A percentile compares a stretch with the other conserved stretches of the same genome.
Evolutionary conservation across 2,329 filamentous ascomycete species (phyloP).

Genomic region (Trichoderma sp.): DNA sequence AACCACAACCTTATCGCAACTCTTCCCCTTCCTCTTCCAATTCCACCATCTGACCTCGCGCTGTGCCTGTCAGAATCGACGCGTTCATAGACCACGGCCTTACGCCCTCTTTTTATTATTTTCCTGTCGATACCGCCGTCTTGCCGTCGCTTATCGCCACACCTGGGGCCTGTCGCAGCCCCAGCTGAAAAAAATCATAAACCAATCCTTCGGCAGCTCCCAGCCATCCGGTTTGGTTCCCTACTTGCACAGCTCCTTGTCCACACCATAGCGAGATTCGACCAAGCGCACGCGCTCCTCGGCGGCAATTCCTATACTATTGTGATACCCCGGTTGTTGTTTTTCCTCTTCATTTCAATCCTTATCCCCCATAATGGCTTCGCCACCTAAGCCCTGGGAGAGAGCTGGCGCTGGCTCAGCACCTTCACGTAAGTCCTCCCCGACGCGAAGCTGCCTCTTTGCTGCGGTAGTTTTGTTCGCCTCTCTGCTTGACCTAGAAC

Average conservation of each 20-base stretch:
- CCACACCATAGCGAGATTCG: neutral
- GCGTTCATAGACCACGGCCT: neutral
- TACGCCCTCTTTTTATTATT: neutral
- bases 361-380: constrained; percentile 51
- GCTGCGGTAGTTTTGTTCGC: neutral
- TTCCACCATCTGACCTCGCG: neutral
- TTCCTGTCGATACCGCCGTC: neutral
- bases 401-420: constrained; percentile 44
- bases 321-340: constrained; percentile 8
- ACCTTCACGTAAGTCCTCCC: constrained; percentile 12
- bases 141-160: constrained; percentile 1
- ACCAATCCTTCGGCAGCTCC: neutral
- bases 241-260: neutral
- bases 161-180: constrained; percentile 10
- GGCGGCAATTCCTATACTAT: neutral
- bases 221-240: neutral
- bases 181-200: constrained; percentile 8
- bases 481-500: neutral
- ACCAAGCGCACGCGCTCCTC: neutral
- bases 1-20: constrained; percentile 10
- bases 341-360: neutral
- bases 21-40: neutral
- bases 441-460: neutral
- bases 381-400: constrained; percentile 98
- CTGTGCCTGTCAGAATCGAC: neutral